These are phyloP conservation scores for Brachypodium distachyon DNA, from an alignment of 202 grass and related monocot species.

Conservation along the genomic window DNA sequence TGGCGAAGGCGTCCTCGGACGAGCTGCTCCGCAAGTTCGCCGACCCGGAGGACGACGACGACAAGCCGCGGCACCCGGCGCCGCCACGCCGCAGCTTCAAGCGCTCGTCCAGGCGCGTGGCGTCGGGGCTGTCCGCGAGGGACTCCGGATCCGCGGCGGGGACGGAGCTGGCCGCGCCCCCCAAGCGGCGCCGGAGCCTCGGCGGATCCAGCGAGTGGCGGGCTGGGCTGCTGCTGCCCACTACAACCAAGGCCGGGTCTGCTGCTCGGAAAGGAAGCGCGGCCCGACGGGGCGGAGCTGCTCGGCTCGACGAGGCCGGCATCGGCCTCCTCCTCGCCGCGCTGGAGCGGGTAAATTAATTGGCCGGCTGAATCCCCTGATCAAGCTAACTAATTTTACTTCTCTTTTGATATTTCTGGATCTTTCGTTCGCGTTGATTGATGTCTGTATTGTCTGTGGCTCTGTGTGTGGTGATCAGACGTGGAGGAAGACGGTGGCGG, in stretches of 20 bases:
- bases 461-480: slow-evolving; percentile 27
- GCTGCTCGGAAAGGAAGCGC: slow-evolving; percentile 10
- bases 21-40: slow-evolving; percentile 96
- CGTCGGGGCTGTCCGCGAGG: slow-evolving; percentile 70
- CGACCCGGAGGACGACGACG: slow-evolving; percentile 45
- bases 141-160: slow-evolving; percentile 20
- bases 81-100: slow-evolving; percentile 39
- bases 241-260: not conserved
- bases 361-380: not conserved
- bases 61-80: not conserved
- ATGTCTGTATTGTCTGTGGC: slow-evolving; percentile 5
- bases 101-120: slow-evolving; percentile 62
- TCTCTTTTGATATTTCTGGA: not conserved
- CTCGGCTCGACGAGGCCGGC: slow-evolving; percentile 50
- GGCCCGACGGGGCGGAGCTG: slow-evolving; percentile 34
- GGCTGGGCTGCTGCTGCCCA: slow-evolving; percentile 56
- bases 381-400: not conserved
- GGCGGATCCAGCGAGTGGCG: slow-evolving; percentile 63
- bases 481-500: slow-evolving; percentile 81
- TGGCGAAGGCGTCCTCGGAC: slow-evolving; percentile 83
- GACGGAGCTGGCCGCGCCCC: not conserved
- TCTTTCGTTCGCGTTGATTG: not conserved
- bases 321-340: slow-evolving; percentile 60
- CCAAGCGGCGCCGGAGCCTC: slow-evolving; percentile 47
- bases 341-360: slow-evolving; percentile 47